phyloP scores from a whole-genome alignment of 768 basidiomycete genomes.

The Solioccasus polychromus region DNA sequence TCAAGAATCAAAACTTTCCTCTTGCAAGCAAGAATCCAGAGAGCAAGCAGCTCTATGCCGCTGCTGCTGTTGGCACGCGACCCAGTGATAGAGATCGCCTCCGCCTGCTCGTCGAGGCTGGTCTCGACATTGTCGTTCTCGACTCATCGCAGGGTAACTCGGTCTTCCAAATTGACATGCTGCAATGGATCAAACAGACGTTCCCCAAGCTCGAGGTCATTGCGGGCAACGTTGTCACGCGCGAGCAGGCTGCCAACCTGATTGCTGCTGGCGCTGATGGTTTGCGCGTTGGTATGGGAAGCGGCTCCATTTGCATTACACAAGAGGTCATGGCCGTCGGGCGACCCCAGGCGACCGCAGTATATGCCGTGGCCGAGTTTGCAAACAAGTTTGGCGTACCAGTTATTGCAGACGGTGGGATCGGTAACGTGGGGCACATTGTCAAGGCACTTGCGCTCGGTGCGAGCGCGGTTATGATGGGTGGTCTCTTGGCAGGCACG shows the following conservation, averaged over 20 bases:
- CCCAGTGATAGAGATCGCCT: conserved; percentile 85
- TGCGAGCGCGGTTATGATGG: conserved; percentile 99
- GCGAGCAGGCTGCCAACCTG: conserved; percentile 92
- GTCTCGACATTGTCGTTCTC: conserved; percentile 90
- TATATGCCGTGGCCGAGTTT: conserved; percentile 95
- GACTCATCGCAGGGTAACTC: conserved; percentile 99
- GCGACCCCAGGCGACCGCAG: conserved; percentile 96
- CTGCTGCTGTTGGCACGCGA: conserved; percentile 93
- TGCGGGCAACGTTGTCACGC: conserved; percentile 96
- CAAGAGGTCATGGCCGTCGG: conserved; percentile 99
- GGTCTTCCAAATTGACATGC: conserved; percentile 90
- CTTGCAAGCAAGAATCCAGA: conserved; percentile 88
- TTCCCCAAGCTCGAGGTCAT: conserved; percentile 89
- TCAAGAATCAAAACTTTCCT: conserved; percentile 97
- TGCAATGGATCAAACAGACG: conserved; percentile 85
- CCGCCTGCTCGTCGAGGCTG: conserved; percentile 83
- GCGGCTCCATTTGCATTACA: conserved; percentile 98
- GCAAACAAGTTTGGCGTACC: conserved; percentile 91
- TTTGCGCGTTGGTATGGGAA: conserved; percentile 97
- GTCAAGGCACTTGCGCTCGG: conserved; percentile 95
- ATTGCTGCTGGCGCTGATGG: conserved; percentile 95
- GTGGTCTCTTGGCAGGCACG: conserved; percentile 91
- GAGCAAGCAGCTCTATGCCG: conserved; percentile 94
- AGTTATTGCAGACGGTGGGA: conserved; percentile 94
- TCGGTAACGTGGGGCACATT: conserved; percentile 94